Conservation (phyloP, 1,284 basidiomycete genomes). For the Abortiporus biennis region DNA sequence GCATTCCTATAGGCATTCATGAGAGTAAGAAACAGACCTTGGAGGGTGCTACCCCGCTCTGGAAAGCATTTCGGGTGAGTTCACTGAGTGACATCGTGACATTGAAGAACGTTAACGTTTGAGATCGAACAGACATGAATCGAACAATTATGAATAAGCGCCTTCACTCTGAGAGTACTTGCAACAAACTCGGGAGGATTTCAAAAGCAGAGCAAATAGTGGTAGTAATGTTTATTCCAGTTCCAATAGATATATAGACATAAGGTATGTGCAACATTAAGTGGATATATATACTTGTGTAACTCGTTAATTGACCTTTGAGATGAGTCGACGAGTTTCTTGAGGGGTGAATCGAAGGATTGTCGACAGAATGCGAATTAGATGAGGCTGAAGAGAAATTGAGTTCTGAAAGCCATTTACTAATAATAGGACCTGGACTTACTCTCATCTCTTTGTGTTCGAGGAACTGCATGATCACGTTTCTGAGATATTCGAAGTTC, state of each 20-base stretch:
- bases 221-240: neutral
- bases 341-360: constrained; percentile 92
- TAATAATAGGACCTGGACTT: constrained; percentile 20
- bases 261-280: neutral
- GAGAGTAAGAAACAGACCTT: constrained; percentile 37
- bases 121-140: no score
- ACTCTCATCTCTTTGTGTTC: constrained; percentile 88
- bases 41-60: constrained; percentile 52
- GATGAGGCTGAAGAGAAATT: constrained; percentile 58
- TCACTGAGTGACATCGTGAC: constrained; percentile 54
- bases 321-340: constrained; percentile 72
- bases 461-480: constrained; percentile 90
- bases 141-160: no score
- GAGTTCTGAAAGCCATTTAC: neutral
- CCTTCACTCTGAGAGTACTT: no score
- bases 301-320: constrained; percentile 25
- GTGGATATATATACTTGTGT: neutral
- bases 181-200: no score
- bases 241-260: no score
- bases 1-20: constrained; percentile 4
- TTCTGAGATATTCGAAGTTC: constrained; percentile 92
- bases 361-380: constrained; percentile 85
- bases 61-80: constrained; percentile 65
- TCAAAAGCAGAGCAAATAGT: no score
- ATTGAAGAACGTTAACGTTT: neutral